A percentile compares a stretch with the other conserved stretches of the same genome.
phyloP scores from a whole-genome alignment of 495 filamentous ascomycete genomes.

The Bombardia bombarda region DNA sequence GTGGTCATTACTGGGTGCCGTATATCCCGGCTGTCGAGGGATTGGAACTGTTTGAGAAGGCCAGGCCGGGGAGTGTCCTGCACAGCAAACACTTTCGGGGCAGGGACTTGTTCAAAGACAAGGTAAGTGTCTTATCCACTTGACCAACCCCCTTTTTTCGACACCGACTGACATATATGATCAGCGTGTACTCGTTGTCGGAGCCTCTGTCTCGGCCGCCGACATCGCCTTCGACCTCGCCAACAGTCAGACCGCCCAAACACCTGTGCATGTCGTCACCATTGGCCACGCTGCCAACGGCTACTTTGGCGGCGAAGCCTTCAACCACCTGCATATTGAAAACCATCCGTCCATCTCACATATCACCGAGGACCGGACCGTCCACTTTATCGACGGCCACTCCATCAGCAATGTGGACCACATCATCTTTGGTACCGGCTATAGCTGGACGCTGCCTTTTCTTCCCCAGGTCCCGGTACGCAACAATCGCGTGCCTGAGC shows the following conservation, averaged over 20 bases:
- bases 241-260: constrained; percentile 16
- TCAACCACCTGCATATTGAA: constrained; percentile 40
- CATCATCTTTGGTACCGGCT: constrained; percentile 52
- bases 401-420: constrained; percentile 42
- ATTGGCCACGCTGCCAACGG: constrained; percentile 34
- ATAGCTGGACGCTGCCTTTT: constrained; percentile 49
- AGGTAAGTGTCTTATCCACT: constrained; percentile 19
- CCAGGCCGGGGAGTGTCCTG: constrained; percentile 42
- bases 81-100: constrained; percentile 62
- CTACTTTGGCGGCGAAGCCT: constrained; percentile 45
- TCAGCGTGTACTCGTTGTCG: constrained; percentile 54
- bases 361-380: constrained; percentile 30
- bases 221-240: constrained; percentile 69
- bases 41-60: constrained; percentile 28
- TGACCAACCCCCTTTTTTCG: not conserved
- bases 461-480: constrained; percentile 38
- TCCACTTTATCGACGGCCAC: constrained; percentile 42
- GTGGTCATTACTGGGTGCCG: constrained; percentile 63
- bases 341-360: constrained; percentile 36
- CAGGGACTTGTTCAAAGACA: constrained; percentile 46
- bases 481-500: constrained; percentile 46
- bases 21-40: constrained; percentile 57
- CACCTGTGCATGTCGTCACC: constrained; percentile 23
- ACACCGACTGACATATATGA: not conserved
- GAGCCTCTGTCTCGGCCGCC: constrained; percentile 61